phyloP scores from a whole-genome alignment of 2,329 filamentous ascomycete species.

The Trichophyton rubrum region DNA sequence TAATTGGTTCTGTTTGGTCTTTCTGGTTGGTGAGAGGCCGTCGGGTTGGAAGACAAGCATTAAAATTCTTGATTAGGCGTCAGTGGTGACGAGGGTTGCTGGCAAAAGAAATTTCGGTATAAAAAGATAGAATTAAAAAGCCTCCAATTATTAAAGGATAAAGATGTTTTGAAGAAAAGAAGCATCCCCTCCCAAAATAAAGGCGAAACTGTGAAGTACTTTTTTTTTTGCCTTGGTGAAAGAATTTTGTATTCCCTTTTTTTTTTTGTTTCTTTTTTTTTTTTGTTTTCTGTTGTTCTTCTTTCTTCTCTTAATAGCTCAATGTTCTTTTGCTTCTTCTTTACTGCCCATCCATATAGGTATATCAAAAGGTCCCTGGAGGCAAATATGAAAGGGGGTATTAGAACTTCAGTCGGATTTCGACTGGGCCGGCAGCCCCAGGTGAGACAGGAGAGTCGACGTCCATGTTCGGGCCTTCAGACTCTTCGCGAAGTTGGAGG shows the following conservation, averaged over 20 bases:
- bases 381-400: not conserved
- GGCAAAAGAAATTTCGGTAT: not conserved
- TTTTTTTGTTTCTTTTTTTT: not conserved
- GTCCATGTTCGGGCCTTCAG: slow-evolving; percentile 12
- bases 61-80: not conserved
- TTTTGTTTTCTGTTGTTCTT: not conserved
- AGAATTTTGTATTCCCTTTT: not conserved
- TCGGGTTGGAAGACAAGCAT: not conserved
- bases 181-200: not conserved
- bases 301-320: not conserved
- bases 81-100: not conserved
- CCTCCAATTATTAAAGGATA: not conserved
- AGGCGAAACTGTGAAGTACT: not conserved
- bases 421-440: not conserved
- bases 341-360: no score
- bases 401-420: slow-evolving; percentile 3
- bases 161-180: not conserved
- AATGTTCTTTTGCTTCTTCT: no score
- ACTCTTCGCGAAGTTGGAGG: slow-evolving; percentile 46
- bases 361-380: no score
- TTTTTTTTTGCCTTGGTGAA: not conserved
- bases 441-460: slow-evolving; percentile 5
- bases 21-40: not conserved
- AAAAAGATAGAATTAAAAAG: not conserved
- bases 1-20: no score